These are phyloP conservation scores for Eutrema japonicum DNA, from an alignment of 345 rosid genomes.

Conservation along the genomic window DNA sequence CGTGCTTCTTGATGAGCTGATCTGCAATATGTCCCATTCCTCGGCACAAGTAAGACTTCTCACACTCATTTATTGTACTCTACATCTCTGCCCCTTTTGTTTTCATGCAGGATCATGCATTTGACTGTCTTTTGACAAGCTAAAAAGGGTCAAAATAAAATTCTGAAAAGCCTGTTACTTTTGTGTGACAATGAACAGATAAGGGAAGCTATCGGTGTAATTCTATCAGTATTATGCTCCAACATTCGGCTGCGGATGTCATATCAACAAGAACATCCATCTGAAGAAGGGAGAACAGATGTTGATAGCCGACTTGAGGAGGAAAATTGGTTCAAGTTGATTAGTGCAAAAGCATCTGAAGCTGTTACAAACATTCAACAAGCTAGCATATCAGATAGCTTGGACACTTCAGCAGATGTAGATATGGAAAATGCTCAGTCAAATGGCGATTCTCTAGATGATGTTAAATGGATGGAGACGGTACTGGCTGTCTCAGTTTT, in stretches of 20 bases:
- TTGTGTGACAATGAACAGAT: slow-evolving; percentile 59
- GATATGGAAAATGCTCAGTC: slow-evolving; percentile 53
- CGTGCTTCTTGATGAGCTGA: slow-evolving; percentile 74
- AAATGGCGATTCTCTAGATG: slow-evolving; percentile 69
- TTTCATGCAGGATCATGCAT: slow-evolving; percentile 12
- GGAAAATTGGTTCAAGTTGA: slow-evolving; percentile 66
- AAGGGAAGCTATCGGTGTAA: slow-evolving; percentile 91
- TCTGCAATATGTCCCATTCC: slow-evolving; percentile 88
- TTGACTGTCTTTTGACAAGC: slow-evolving; percentile 28
- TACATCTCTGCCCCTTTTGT: slow-evolving; percentile 14
- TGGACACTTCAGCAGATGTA: slow-evolving; percentile 52
- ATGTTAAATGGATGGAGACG: slow-evolving; percentile 99
- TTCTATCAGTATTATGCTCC: slow-evolving; percentile 83
- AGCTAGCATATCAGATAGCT: slow-evolving; percentile 57
- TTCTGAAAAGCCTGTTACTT: slow-evolving; percentile 23
- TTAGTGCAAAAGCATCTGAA: slow-evolving; percentile 73
- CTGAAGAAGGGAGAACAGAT: slow-evolving; percentile 50
- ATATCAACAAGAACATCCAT: slow-evolving; percentile 50
- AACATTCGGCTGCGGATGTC: slow-evolving; percentile 75
- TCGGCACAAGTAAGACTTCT: slow-evolving; percentile 85
- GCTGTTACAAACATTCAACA: slow-evolving; percentile 77
- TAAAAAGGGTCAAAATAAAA: not conserved
- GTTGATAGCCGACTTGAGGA: slow-evolving; percentile 52
- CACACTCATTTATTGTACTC: slow-evolving; percentile 16
- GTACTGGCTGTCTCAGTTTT: slow-evolving; percentile 49